These are phyloP conservation scores for Sarocladium kiliense DNA, from an alignment of 2,329 filamentous ascomycete genomes.

Conservation along the genomic window DNA sequence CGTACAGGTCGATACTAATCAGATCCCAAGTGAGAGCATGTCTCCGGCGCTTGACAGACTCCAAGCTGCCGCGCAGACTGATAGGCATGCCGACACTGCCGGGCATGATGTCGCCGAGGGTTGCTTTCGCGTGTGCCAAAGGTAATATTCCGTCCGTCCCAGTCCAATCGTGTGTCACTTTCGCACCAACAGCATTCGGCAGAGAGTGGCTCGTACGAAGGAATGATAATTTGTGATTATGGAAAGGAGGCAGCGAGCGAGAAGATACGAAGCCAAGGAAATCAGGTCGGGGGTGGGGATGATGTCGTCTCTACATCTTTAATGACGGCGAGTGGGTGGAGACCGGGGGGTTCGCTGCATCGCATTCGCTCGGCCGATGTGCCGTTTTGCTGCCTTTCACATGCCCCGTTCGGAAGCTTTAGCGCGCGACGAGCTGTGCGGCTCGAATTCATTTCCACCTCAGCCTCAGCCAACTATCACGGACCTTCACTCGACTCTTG, in stretches of 20 bases:
- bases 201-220: background rate
- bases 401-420: constrained; percentile 8
- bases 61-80: constrained; percentile 64
- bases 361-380: background rate
- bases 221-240: too few relatives aligned
- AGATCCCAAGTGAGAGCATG: constrained; percentile 52
- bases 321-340: background rate
- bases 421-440: too few relatives aligned
- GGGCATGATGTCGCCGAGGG: constrained; percentile 40
- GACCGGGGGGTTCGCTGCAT: constrained; percentile 4
- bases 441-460: too few relatives aligned
- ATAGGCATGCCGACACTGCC: constrained; percentile 66
- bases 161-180: background rate
- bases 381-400: background rate
- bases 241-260: too few relatives aligned
- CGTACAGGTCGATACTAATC: constrained; percentile 66
- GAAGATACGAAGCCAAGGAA: background rate
- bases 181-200: background rate
- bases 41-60: constrained; percentile 52
- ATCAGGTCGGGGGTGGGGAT: constrained; percentile 5
- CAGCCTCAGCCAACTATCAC: too few relatives aligned
- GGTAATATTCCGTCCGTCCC: background rate
- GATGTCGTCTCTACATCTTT: constrained; percentile 6
- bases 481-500: too few relatives aligned
- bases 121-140: background rate